phyloP scores from a whole-genome alignment of 23 red algal species.

The Gracilariopsis chorda region DNA sequence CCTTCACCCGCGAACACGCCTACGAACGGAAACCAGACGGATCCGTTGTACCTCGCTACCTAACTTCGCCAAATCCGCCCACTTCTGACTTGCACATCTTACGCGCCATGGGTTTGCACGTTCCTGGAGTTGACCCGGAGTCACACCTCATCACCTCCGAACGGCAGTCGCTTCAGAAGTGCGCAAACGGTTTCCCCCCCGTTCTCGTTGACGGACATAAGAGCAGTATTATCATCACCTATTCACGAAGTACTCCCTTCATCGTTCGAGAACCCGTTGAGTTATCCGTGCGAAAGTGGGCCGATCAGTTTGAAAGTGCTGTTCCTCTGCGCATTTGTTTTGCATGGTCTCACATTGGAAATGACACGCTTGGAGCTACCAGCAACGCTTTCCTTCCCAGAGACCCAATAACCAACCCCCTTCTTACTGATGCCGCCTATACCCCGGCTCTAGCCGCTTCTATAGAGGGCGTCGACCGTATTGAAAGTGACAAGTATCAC shows the following conservation, averaged over 20 bases:
- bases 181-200: background rate
- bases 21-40: background rate
- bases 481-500: background rate
- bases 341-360: background rate
- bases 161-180: background rate
- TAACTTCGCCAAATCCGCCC: background rate
- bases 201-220: background rate
- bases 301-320: conserved; percentile 40
- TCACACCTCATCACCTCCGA: background rate
- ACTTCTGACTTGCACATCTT: conserved; percentile 26
- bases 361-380: conserved; percentile 13
- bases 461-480: background rate
- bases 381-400: conserved; percentile 21
- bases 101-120: background rate
- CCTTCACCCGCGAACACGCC: background rate
- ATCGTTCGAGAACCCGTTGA: background rate
- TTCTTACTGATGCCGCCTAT: conserved; percentile 6
- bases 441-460: conserved; percentile 42
- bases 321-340: conserved; percentile 31
- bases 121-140: conserved; percentile 2
- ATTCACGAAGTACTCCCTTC: background rate
- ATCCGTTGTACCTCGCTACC: background rate
- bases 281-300: conserved; percentile 47
- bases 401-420: background rate
- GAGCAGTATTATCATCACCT: background rate